Evolutionary conservation across 2,329 filamentous ascomycete genomes (phyloP), one percentile per base, ranked within the genome.

Genomic region (Capronia coronata): DNA sequence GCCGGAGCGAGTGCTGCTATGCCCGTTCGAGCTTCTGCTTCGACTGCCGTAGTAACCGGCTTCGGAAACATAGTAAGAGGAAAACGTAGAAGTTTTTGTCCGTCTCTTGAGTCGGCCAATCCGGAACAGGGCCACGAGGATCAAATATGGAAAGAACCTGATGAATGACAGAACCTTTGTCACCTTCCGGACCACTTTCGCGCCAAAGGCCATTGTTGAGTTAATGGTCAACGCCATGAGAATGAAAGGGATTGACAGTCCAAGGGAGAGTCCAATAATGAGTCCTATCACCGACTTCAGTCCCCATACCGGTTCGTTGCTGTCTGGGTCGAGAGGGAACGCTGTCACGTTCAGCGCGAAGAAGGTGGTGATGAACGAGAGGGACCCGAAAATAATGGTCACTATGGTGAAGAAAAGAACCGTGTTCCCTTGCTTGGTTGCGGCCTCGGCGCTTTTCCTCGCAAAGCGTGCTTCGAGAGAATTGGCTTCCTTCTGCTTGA

Each of bases 401-500:
- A 79, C 76, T 39, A 79, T 74, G 2, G 77, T 80, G 59, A 80
- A 79, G 6, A 79, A 73, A 72, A 79, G 75, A 52, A 79, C 74
- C 0, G 75, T 78, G 48, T 75, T 75, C 1, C 68, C 74, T 65
- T 83, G 72, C 6, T 75, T 70, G 1, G 79, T 77, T 0, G 80
- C 81, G 1, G 77, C 76, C 2, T 77, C 73, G 0, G 81, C 80
- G 62, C 83, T 79, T 43, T 83, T 77, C 18, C 68, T 66, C 2
- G 67, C 65, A 49, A 69, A 56, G 7, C 54, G 39, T 21, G 56
- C 81, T 61, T 84, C 81, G 40, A 83, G 76, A 0, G 79, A 79
- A 64, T 84, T 84, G 55, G 79, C 80, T 50, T 84, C 80, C 63
- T 84, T 84, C 59, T 85, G 81, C 59, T 85, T 85, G 1, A 84